A percentile compares a stretch with the other conserved stretches of the same genome.
Conservation (phyloP, 108 stramenopile species). For the Pseudonitzschia delicatissima region DNA sequence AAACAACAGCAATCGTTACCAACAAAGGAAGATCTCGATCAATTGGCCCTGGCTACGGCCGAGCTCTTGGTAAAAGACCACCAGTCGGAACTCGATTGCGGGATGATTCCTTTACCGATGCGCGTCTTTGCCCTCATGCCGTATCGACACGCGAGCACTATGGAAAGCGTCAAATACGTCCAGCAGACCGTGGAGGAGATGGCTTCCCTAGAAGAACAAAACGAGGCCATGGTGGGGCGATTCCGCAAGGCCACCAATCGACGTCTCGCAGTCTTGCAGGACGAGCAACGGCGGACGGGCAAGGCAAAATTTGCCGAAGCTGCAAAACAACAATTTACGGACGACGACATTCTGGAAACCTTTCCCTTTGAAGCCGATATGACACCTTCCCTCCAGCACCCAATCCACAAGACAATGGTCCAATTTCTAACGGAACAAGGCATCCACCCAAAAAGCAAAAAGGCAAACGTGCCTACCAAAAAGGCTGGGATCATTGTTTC, state of each 20-base stretch:
- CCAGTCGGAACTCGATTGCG: slow-evolving; percentile 54
- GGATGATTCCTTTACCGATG: slow-evolving; percentile 80
- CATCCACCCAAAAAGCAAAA: slow-evolving; percentile 13
- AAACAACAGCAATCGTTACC: background rate
- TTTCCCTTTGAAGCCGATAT: slow-evolving; percentile 75
- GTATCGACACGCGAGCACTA: slow-evolving; percentile 66
- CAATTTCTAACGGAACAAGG: slow-evolving; percentile 46
- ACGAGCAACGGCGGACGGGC: slow-evolving; percentile 67
- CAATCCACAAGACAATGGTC: slow-evolving; percentile 61
- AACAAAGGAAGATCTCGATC: slow-evolving; percentile 51
- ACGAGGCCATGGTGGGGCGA: slow-evolving; percentile 67
- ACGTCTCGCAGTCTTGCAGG: slow-evolving; percentile 73
- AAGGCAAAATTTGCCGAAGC: slow-evolving; percentile 22
- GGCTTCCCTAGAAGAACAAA: slow-evolving; percentile 36
- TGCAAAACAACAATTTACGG: slow-evolving; percentile 31
- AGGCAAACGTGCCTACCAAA: background rate
- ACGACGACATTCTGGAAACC: slow-evolving; percentile 75
- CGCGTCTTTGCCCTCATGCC: slow-evolving; percentile 82
- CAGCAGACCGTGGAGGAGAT: slow-evolving; percentile 47
- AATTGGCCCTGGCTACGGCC: slow-evolving; percentile 51
- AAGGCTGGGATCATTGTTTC: slow-evolving; percentile 65
- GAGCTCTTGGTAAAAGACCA: slow-evolving; percentile 44
- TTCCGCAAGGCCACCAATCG: slow-evolving; percentile 86
- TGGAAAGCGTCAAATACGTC: slow-evolving; percentile 57
- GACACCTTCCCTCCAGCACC: slow-evolving; percentile 46